A percentile compares a stretch with the other conserved stretches of the same genome.
These are phyloP conservation scores for Chlamydomonas eustigma DNA, from an alignment of 139 green algal genomes.

Conservation along the genomic window DNA sequence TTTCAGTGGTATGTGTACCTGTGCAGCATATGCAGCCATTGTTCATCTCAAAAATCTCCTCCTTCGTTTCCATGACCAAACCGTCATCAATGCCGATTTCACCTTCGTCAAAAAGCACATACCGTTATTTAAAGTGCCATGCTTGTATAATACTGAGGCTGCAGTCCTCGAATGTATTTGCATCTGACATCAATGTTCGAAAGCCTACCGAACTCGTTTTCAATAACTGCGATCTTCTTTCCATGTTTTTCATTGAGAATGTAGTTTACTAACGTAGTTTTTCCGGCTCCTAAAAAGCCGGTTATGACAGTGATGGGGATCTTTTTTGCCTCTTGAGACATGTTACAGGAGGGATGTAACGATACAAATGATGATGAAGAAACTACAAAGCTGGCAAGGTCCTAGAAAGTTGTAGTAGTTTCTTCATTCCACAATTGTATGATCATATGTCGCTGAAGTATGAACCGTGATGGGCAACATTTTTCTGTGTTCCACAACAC, in stretches of 20 bases:
- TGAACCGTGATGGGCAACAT: too few relatives aligned
- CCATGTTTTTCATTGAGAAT: constrained; percentile 66
- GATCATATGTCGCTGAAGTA: too few relatives aligned
- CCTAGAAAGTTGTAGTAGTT: neutral
- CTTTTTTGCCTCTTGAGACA: constrained; percentile 23
- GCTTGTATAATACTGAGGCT: too few relatives aligned
- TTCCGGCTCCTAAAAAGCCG: constrained; percentile 38
- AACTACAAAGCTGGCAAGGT: neutral
- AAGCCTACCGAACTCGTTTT: constrained; percentile 77
- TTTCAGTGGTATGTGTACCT: constrained; percentile 25
- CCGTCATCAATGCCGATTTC: constrained; percentile 79
- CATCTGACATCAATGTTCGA: too few relatives aligned
- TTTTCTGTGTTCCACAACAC: too few relatives aligned
- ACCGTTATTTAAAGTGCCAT: too few relatives aligned
- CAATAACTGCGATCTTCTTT: constrained; percentile 74
- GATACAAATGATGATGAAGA: neutral
- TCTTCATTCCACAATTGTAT: neutral
- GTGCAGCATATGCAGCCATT: constrained; percentile 74
- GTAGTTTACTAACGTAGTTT: constrained; percentile 85
- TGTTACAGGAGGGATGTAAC: neutral
- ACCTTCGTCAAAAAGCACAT: constrained; percentile 17
- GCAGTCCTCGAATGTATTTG: too few relatives aligned
- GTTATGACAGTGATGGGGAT: constrained; percentile 42
- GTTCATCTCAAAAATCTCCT: constrained; percentile 72
- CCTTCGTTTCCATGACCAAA: constrained; percentile 71